Conservation (phyloP, 1,284 basidiomycete species). For the Apiotrichum akiyoshidainum region DNA sequence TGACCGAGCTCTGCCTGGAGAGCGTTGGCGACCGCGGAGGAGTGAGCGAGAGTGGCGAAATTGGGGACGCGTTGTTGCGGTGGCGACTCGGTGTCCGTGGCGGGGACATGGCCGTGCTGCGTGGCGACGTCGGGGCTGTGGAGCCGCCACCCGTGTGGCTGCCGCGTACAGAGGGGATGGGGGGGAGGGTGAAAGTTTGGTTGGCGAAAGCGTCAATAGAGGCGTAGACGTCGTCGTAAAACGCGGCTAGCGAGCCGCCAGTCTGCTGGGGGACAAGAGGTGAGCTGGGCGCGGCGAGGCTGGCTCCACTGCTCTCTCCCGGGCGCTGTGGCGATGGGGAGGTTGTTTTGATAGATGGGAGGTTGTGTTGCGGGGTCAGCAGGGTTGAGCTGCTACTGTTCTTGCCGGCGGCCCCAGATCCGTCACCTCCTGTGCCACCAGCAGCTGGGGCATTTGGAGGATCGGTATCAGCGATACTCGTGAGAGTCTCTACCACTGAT, state of each 20-base stretch:
- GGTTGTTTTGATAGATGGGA: constrained; percentile 34
- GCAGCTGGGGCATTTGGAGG: constrained; percentile 1
- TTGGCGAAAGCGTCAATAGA: constrained; percentile 39
- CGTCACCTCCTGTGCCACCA: constrained; percentile 1
- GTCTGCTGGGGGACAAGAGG: constrained; percentile 13
- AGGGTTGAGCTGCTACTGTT: not conserved
- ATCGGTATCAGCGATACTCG: constrained; percentile 9
- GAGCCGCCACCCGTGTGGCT: not conserved
- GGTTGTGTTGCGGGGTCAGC: constrained; percentile 13
- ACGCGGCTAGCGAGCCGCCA: constrained; percentile 9
- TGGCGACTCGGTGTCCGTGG: not conserved
- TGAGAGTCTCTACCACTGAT: constrained; percentile 29
- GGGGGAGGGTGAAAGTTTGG: constrained; percentile 3
- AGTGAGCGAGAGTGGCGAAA: not conserved
- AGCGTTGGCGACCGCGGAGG: not conserved
- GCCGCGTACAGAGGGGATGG: constrained; percentile 11
- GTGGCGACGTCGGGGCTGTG: not conserved
- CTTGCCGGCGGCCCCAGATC: not conserved
- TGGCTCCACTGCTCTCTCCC: constrained; percentile 1
- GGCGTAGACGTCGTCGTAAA: constrained; percentile 41
- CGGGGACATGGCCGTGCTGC: not conserved
- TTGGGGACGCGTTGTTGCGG: not conserved
- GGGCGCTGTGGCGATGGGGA: constrained; percentile 40
- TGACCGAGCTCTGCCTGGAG: not conserved
- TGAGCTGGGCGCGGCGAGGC: constrained; percentile 2